phyloP scores from a whole-genome alignment of 495 filamentous ascomycete species.

The Penicillium arizonense region DNA sequence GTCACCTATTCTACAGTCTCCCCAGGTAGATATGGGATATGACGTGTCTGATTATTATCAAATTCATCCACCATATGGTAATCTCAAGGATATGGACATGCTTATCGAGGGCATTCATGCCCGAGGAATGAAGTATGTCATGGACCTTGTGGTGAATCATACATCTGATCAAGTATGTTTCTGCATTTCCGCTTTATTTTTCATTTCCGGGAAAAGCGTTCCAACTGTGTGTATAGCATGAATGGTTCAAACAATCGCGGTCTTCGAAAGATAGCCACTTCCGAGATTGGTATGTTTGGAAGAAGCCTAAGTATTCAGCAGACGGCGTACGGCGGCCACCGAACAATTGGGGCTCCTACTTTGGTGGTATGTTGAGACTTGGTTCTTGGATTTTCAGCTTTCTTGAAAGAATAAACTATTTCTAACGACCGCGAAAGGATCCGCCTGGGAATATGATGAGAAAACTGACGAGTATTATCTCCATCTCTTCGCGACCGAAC shows the following conservation, averaged over 20 bases:
- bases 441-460: slow-evolving; percentile 62
- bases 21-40: slow-evolving; percentile 43
- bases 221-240: slow-evolving; percentile 39
- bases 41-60: slow-evolving; percentile 61
- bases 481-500: slow-evolving; percentile 57
- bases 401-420: no score
- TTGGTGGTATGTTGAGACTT: slow-evolving; percentile 27
- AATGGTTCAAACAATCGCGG: slow-evolving; percentile 62
- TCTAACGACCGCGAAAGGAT: no score
- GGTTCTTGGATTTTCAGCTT: no score
- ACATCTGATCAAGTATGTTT: slow-evolving; percentile 32
- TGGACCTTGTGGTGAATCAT: slow-evolving; percentile 57
- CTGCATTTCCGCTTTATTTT: no score
- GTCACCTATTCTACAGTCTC: slow-evolving; percentile 48
- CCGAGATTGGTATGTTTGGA: slow-evolving; percentile 68
- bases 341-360: slow-evolving; percentile 56
- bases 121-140: slow-evolving; percentile 57
- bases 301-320: slow-evolving; percentile 37
- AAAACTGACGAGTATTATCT: slow-evolving; percentile 62
- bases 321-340: slow-evolving; percentile 54
- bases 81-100: slow-evolving; percentile 54
- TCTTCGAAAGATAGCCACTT: slow-evolving; percentile 50
- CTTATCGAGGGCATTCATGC: slow-evolving; percentile 44
- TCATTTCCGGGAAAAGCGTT: no score
- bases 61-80: slow-evolving; percentile 53